Percentiles rank a stretch among this genome's conserved stretches.
phyloP scores from a whole-genome alignment of 192 early-diverging fungal genomes.

The Coemansia erecta region DNA sequence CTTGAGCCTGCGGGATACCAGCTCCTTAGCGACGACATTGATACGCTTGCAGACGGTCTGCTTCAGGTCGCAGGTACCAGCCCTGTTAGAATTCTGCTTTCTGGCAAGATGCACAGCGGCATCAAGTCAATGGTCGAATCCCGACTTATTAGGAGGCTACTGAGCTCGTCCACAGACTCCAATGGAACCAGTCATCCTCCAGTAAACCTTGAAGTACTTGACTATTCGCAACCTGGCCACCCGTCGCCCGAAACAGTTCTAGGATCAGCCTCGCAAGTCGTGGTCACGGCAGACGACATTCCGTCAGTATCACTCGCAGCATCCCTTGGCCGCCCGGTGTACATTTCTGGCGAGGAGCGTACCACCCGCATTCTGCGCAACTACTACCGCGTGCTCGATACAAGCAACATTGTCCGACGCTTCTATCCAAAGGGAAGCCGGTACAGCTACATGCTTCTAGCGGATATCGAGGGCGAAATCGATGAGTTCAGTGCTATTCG shows the following conservation, averaged over 20 bases:
- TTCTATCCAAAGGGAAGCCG: slow-evolving; percentile 47
- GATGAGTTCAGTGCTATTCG: slow-evolving; percentile 48
- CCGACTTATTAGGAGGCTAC: slow-evolving; percentile 24
- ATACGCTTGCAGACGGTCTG: slow-evolving; percentile 26
- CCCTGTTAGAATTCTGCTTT: slow-evolving; percentile 22
- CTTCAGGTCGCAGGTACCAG: slow-evolving; percentile 6
- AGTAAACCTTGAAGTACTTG: slow-evolving; percentile 18
- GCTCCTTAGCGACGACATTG: slow-evolving; percentile 23
- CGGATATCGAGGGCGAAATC: slow-evolving; percentile 29
- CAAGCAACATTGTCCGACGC: slow-evolving; percentile 41
- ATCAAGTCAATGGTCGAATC: slow-evolving; percentile 20
- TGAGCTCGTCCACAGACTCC: neutral
- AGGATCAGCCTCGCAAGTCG: slow-evolving; percentile 22
- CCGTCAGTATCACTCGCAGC: slow-evolving; percentile 32
- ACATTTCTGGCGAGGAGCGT: slow-evolving; percentile 48
- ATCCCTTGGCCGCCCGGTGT: slow-evolving; percentile 32
- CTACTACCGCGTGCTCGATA: slow-evolving; percentile 41
- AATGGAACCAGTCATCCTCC: neutral
- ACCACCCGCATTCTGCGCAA: slow-evolving; percentile 27
- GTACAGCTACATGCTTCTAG: slow-evolving; percentile 50
- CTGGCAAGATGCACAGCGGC: slow-evolving; percentile 13
- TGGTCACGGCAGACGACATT: slow-evolving; percentile 40
- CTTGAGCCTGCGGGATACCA: slow-evolving; percentile 37
- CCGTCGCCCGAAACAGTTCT: slow-evolving; percentile 25
- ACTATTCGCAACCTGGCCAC: slow-evolving; percentile 27